These are phyloP conservation scores for Pythium pectinolyticum DNA, from an alignment of 352 stramenopile species.

Conservation along the genomic window DNA sequence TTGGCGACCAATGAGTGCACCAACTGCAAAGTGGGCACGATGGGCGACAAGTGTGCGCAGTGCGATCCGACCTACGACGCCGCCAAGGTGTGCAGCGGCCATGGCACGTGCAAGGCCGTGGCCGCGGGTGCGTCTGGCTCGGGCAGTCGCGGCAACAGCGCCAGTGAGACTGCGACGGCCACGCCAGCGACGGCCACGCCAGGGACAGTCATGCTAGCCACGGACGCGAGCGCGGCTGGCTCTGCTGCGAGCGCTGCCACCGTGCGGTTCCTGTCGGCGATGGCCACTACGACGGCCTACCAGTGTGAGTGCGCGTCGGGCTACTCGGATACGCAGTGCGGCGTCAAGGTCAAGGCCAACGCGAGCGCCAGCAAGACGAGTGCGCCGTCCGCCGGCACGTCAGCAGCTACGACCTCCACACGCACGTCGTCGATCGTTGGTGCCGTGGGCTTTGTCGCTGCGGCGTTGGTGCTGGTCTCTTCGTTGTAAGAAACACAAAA, in stretches of 20 bases:
- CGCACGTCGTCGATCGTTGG: neutral
- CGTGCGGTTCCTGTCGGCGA: neutral
- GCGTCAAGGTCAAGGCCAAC: neutral
- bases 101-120: slow-evolving; percentile 29
- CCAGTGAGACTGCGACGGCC: too few species aligned
- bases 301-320: neutral
- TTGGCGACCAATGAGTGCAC: slow-evolving; percentile 56
- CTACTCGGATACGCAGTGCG: neutral
- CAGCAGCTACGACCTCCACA: neutral
- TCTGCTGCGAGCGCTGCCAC: neutral
- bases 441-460: neutral
- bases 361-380: neutral
- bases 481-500: too few species aligned
- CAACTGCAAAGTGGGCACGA: slow-evolving; percentile 60
- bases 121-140: neutral
- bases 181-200: too few species aligned
- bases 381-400: neutral
- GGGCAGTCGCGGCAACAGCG: neutral
- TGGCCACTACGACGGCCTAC: neutral
- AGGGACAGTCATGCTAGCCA: too few species aligned
- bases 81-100: slow-evolving; percentile 53
- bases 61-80: slow-evolving; percentile 49
- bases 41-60: slow-evolving; percentile 65
- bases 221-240: neutral
- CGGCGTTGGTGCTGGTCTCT: too few species aligned